These are phyloP conservation scores for Zostera marina DNA, from an alignment of 116 monocot species.

Conservation along the genomic window DNA sequence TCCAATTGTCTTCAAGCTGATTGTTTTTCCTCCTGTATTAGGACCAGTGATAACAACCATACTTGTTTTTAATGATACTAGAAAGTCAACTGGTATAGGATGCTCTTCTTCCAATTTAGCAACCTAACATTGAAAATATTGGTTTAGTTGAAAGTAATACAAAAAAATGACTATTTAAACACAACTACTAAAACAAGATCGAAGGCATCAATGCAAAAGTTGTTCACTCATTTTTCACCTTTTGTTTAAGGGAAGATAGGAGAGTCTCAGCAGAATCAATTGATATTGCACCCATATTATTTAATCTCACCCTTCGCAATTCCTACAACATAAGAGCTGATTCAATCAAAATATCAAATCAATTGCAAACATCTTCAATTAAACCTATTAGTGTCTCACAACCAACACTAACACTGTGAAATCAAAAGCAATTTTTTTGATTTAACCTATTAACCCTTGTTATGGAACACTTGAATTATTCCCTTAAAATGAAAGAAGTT, in stretches of 20 bases:
- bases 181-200: background rate
- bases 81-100: conserved; percentile 67
- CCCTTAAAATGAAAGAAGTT: no score
- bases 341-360: background rate
- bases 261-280: conserved; percentile 15
- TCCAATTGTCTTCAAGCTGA: conserved; percentile 79
- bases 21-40: conserved; percentile 86
- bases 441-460: no score
- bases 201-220: background rate
- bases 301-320: conserved; percentile 38
- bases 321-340: conserved; percentile 27
- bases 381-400: background rate
- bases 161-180: background rate
- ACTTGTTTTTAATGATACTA: conserved; percentile 40
- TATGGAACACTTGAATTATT: no score
- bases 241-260: conserved; percentile 28
- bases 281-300: conserved; percentile 20
- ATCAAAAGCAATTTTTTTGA: no score
- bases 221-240: conserved; percentile 19
- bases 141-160: background rate
- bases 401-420: background rate
- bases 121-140: conserved; percentile 24
- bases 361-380: background rate
- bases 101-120: conserved; percentile 33
- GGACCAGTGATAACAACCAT: conserved; percentile 78